Base-by-base conservation (phyloP, 306 rosid genomes). In the Rosa chinensis region DNA sequence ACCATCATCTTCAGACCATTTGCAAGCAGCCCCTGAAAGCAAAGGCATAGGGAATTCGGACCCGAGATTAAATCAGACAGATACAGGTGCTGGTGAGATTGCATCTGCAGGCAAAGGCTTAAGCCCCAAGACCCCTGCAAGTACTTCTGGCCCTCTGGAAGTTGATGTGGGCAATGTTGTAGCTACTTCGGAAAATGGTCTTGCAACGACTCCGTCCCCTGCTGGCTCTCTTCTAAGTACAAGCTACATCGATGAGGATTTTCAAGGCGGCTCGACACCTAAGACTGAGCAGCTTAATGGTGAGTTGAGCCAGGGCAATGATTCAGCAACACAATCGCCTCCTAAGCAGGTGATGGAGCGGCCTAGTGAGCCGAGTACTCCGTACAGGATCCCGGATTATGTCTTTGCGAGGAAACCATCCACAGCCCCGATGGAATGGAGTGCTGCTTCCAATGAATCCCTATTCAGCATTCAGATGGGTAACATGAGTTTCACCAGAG, bases 381-480 rank as follows among this genome's bases (percentile, higher is more conserved):
- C 40, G 0, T 90, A 93, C 66, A 82, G 86, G 71, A 90, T 96
- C 47, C 99, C 99, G 2, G 82, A 92, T 5, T 84, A 82, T 53
- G 97, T 96, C 14, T 96, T 95, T 83, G 86, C 89, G 12, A 87
- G 93, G 40, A 83, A 87, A n/a, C 89, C 72, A 13, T 80, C 89
- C 17, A 85, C 87, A 2, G 53, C 87, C 8, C 91, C 87, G 11
- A 17, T 77, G 86, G 99, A 91, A 55, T 96, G 99, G 99, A 96
- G 98, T 74, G 52, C 79, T 10, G 84, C 91, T 42, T 95, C 99
- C 0, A 93, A 90, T 68, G 99, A 93, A 56, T 96, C 98, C 2
- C 66, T 93, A 43, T 96, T 96, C 74, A 96, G 98, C 89, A 96
- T 96, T 75, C 90, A 93, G 73, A 84, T 85, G 92, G 99, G 96